Conservation (phyloP, 495 filamentous ascomycete species). For the Podospora tetraspora region DNA sequence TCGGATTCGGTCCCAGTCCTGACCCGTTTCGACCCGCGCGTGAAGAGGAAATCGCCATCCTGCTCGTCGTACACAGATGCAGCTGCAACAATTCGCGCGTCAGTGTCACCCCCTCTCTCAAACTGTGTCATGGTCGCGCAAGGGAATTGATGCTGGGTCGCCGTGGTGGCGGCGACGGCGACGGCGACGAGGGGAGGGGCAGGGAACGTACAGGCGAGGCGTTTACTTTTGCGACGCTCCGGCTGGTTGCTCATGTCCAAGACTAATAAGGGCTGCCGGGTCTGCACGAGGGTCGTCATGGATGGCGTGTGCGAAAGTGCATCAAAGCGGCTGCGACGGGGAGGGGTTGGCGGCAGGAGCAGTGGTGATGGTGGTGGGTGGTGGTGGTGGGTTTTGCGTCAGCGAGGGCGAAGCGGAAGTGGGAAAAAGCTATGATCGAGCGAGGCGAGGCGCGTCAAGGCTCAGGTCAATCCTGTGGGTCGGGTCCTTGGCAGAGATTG, state of each 20-base stretch:
- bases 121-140: background rate
- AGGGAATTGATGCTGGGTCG: background rate
- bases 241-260: conserved; percentile 57
- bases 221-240: conserved; percentile 51
- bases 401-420: background rate
- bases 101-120: conserved; percentile 10
- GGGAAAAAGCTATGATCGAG: background rate
- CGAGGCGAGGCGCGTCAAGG: background rate
- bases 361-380: background rate
- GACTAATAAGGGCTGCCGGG: conserved; percentile 52
- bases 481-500: background rate
- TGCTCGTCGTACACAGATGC: conserved; percentile 56
- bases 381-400: background rate
- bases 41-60: conserved; percentile 61
- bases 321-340: conserved; percentile 17
- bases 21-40: conserved; percentile 49
- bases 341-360: background rate
- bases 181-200: background rate
- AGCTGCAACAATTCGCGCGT: conserved; percentile 24
- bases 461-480: background rate
- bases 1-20: conserved; percentile 43
- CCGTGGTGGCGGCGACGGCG: background rate
- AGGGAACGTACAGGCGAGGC: conserved; percentile 47
- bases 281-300: conserved; percentile 59
- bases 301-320: conserved; percentile 36